Evolutionary conservation across 345 rosid species (phyloP), one percentile per base, ranked within the genome.

Genomic region (Acer saccharum): DNA sequence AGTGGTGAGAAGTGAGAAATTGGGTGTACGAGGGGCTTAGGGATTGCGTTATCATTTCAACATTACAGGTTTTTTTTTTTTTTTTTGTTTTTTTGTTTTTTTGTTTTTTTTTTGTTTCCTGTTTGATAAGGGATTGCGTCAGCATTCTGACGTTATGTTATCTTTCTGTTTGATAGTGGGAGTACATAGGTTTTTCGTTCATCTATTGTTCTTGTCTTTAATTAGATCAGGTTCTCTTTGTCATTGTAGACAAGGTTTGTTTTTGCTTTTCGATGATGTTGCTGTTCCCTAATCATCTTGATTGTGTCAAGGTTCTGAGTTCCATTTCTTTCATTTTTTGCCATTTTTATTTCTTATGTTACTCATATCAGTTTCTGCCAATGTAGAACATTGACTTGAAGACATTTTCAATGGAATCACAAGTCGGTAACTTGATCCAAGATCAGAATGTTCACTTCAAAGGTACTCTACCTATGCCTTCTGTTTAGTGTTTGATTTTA

Each of bases 321-420:
- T 57, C 35, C 32, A 23, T 23, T 23, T 23, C 25, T 23, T 23
- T 23, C 25, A 23, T 72, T 18, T 29, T 17, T 55, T 8, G 6
- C n/a, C 6, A 7, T 58, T 10, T 60, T 41, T 43, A 4, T 27
- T 21, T 46, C 62, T 10, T 0, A 17, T 23, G 12, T 74, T 46
- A 27, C 32, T 74, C 18, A 13, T 46, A 17, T 17, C 25, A 10
- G 61, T 18, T 50, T 74, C 32, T 16, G 1, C 35, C 48, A 54
- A 54, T 76, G 82, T 79, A 81, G 79, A 25, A 23, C 32, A 60
- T 65, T 39, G 16, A 23, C 63, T 35, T 21, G 64, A 66, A 29
- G 29, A 62, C 35, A 65, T 17, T 55, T 2, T 3, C 64, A 71
- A 88, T 87, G 92, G 90, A 87, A 14, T 78, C 83, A 55, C 77